Conservation (phyloP, 2,329 filamentous ascomycete genomes). For the Hansfordia pulvinata region DNA sequence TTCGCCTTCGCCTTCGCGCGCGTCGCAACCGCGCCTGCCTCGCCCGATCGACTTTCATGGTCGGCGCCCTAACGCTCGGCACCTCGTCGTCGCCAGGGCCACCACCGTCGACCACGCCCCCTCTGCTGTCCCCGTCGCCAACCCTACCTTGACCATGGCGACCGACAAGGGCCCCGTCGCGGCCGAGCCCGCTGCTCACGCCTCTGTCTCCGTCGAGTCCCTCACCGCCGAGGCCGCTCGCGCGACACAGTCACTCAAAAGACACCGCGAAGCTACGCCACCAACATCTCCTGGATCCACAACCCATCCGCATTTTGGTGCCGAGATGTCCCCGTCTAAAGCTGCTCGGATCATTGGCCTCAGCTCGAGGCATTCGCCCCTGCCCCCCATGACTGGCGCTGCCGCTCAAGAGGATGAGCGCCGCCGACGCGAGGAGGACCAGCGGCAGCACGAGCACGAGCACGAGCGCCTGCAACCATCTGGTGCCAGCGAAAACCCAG, state of each 20-base stretch:
- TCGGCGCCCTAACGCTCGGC: too few relatives aligned
- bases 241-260: constrained; percentile 26
- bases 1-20: too few relatives aligned
- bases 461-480: constrained; percentile 25
- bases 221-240: constrained; percentile 23
- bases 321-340: constrained; percentile 37
- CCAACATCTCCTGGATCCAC: constrained; percentile 22
- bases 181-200: constrained; percentile 28
- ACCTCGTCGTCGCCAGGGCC: constrained; percentile 9
- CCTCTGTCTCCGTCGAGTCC: constrained; percentile 24
- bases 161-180: constrained; percentile 38
- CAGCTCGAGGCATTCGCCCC: constrained; percentile 26
- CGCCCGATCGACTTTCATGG: too few relatives aligned
- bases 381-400: constrained; percentile 36
- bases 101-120: constrained; percentile 11
- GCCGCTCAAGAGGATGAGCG: constrained; percentile 40
- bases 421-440: constrained; percentile 30
- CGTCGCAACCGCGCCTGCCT: too few relatives aligned
- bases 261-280: constrained; percentile 32
- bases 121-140: constrained; percentile 9
- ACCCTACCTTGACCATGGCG: constrained; percentile 31
- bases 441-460: constrained; percentile 26
- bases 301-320: constrained; percentile 15
- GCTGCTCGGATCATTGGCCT: constrained; percentile 32
- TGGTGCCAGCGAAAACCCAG: constrained; percentile 36